Evolutionary conservation across 1,139 yeast species (phyloP).

Genomic region (Saccharomyces hybrid): DNA sequence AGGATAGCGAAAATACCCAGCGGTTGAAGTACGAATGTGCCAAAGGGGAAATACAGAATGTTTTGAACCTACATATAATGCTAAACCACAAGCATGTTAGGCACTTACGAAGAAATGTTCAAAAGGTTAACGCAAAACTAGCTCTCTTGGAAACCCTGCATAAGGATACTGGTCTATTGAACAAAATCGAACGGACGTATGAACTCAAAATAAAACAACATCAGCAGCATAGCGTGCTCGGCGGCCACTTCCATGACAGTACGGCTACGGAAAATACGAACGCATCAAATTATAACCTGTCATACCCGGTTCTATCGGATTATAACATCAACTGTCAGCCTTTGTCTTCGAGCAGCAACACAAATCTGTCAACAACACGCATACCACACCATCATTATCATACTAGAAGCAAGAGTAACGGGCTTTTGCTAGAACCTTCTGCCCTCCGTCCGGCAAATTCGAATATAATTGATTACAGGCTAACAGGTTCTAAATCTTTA

Average conservation of each 20-base stretch:
- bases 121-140: conserved; percentile 57
- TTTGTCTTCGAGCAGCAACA: conserved; percentile 9
- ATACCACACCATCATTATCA: conserved; percentile 23
- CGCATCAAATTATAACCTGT: neutral
- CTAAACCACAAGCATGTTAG: conserved; percentile 61
- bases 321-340: conserved; percentile 2
- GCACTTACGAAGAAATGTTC: conserved; percentile 52
- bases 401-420: conserved; percentile 29
- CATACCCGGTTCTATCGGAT: neutral
- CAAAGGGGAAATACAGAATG: conserved; percentile 31
- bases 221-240: neutral
- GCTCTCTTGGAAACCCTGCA: conserved; percentile 46
- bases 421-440: conserved; percentile 16
- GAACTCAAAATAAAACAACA: neutral
- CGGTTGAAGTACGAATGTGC: conserved; percentile 25
- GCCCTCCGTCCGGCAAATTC: conserved; percentile 20
- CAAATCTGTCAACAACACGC: neutral
- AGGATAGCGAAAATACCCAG: conserved; percentile 27
- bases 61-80: conserved; percentile 61
- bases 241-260: neutral
- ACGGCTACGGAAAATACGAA: neutral
- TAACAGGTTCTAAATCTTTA: conserved; percentile 14
- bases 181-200: conserved; percentile 19
- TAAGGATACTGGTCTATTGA: conserved; percentile 34
- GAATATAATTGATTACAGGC: conserved; percentile 14